Evolutionary conservation across 768 basidiomycete species (phyloP).

Genomic region (Lactarius sp.): DNA sequence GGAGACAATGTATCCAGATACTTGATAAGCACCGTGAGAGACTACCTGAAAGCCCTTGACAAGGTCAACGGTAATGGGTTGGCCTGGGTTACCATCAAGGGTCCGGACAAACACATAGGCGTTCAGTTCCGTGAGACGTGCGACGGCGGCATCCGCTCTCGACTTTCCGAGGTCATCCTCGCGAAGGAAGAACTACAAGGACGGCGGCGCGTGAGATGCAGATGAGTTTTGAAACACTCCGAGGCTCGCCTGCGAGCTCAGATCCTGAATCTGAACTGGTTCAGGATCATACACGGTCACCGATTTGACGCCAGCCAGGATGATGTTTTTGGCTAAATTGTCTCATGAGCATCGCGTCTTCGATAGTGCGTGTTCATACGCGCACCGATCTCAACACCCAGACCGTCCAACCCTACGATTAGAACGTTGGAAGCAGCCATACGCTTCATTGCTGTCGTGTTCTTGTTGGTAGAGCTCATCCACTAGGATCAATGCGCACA

Average conservation of each 20-base stretch:
- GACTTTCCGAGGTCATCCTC: slow-evolving; percentile 82
- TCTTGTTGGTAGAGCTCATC: background rate
- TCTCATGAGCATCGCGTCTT: slow-evolving; percentile 11
- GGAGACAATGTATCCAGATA: slow-evolving; percentile 8
- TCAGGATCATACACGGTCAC: slow-evolving; percentile 95
- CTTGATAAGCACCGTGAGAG: background rate
- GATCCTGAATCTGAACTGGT: slow-evolving; percentile 79
- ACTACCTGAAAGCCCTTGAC: slow-evolving; percentile 84
- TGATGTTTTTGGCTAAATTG: slow-evolving; percentile 82
- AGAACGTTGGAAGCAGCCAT: slow-evolving; percentile 97
- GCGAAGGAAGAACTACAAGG: slow-evolving; percentile 84
- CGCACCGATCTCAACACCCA: slow-evolving; percentile 92
- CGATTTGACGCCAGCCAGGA: slow-evolving; percentile 93
- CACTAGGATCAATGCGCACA: slow-evolving; percentile 30
- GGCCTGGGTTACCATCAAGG: slow-evolving; percentile 71
- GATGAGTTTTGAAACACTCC: background rate
- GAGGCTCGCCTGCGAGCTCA: slow-evolving; percentile 78
- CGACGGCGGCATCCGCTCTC: slow-evolving; percentile 77
- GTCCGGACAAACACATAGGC: slow-evolving; percentile 91
- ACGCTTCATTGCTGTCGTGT: slow-evolving; percentile 86
- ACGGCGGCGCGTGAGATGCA: background rate
- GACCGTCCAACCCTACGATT: slow-evolving; percentile 84
- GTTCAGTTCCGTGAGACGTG: slow-evolving; percentile 92
- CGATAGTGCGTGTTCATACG: slow-evolving; percentile 1
- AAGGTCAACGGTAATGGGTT: slow-evolving; percentile 73